These are phyloP conservation scores for Stephania cephalantha DNA, from an alignment of 164 flowering plant genomes.

Conservation along the genomic window DNA sequence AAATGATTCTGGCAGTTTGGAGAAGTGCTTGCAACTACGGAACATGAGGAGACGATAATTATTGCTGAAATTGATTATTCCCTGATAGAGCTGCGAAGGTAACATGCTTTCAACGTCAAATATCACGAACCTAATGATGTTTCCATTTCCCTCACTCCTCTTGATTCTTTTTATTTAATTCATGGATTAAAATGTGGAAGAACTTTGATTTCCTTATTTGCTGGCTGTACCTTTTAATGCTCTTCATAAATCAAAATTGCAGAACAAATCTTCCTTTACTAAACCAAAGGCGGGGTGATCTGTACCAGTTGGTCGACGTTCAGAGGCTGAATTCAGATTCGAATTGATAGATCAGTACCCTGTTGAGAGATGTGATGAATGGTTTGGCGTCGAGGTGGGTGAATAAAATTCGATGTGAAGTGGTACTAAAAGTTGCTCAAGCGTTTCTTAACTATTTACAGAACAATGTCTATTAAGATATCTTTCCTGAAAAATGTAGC, in stretches of 20 bases:
- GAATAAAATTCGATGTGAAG: slow-evolving; percentile 5
- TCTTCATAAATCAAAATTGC: slow-evolving; percentile 7
- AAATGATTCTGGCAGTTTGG: slow-evolving; percentile 60
- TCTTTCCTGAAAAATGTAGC: no score
- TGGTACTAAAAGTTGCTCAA: no score
- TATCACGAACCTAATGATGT: neutral
- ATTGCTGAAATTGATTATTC: slow-evolving; percentile 89
- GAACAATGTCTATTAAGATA: no score
- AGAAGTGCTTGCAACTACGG: slow-evolving; percentile 82
- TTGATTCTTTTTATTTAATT: neutral
- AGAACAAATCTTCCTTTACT: slow-evolving; percentile 69
- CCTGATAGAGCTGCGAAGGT: slow-evolving; percentile 69
- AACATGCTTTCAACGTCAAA: neutral
- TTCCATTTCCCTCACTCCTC: neutral
- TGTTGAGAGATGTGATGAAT: neutral
- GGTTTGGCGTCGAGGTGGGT: no score
- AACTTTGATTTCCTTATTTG: neutral
- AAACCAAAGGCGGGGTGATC: slow-evolving; percentile 86
- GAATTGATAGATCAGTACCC: neutral
- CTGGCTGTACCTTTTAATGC: neutral
- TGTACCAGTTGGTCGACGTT: slow-evolving; percentile 81
- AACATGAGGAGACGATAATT: slow-evolving; percentile 71
- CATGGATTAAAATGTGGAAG: neutral
- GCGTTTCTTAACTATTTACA: no score
- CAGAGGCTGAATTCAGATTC: slow-evolving; percentile 46